Evolutionary conservation across 2,329 filamentous ascomycete genomes (phyloP).

Genomic region (Pleoardoris graminearum): DNA sequence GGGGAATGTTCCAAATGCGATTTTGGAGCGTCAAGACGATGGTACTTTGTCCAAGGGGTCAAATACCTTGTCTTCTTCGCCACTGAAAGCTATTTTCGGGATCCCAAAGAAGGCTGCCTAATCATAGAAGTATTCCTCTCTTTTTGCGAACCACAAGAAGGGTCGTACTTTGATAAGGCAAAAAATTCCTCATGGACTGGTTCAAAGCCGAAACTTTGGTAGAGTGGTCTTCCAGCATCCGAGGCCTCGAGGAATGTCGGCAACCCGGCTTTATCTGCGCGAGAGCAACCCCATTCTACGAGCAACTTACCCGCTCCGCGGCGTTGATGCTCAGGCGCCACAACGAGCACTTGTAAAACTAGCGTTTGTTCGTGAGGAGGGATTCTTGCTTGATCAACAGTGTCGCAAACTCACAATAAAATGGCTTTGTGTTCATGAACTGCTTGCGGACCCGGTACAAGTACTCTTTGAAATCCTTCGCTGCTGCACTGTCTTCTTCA

Average conservation of each 20-base stretch:
- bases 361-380: not conserved
- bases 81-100: not conserved
- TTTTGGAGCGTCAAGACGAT: not conserved
- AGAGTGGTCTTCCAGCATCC: slow-evolving; percentile 46
- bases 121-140: slow-evolving; percentile 39
- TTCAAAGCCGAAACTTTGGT: slow-evolving; percentile 39
- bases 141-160: slow-evolving; percentile 18
- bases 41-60: not conserved
- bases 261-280: slow-evolving; percentile 47
- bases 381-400: not conserved
- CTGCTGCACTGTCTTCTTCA: slow-evolving; percentile 29
- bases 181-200: slow-evolving; percentile 25
- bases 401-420: slow-evolving; percentile 32
- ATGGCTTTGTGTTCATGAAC: slow-evolving; percentile 42
- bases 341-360: slow-evolving; percentile 40
- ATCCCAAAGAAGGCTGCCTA: slow-evolving; percentile 12
- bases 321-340: slow-evolving; percentile 47
- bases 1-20: not conserved
- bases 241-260: slow-evolving; percentile 50
- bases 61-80: not conserved
- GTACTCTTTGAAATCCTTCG: slow-evolving; percentile 34
- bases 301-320: slow-evolving; percentile 48
- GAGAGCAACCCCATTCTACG: slow-evolving; percentile 45
- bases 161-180: slow-evolving; percentile 35
- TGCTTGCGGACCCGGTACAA: slow-evolving; percentile 30